Evolutionary conservation across 1,139 yeast species (phyloP).

Genomic region (Blastobotrys petasosporus): DNA sequence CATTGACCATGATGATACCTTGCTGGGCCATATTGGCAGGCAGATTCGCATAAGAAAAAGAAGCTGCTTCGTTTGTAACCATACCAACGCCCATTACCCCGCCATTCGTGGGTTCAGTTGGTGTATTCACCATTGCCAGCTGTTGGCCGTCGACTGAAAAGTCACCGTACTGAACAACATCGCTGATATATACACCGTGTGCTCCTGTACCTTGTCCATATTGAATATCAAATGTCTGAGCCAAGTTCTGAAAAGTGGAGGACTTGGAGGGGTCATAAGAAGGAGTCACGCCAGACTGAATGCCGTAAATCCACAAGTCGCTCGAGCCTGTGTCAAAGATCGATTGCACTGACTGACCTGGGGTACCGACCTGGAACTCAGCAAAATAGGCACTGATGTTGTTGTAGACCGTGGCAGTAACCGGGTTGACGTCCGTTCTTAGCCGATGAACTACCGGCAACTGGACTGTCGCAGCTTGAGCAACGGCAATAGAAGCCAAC

Average conservation of each 20-base stretch:
- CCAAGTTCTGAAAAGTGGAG: slow-evolving; percentile 11
- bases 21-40: slow-evolving; percentile 45
- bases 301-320: slow-evolving; percentile 40
- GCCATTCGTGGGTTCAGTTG: slow-evolving; percentile 8
- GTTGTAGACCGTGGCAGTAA: slow-evolving; percentile 3
- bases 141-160: slow-evolving; percentile 10
- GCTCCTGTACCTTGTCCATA: slow-evolving; percentile 27
- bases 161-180: slow-evolving; percentile 37
- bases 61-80: slow-evolving; percentile 11
- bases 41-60: slow-evolving; percentile 32
- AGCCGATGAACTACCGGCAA: too few relatives aligned
- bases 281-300: slow-evolving; percentile 4
- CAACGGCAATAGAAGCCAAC: too few relatives aligned
- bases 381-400: slow-evolving; percentile 35
- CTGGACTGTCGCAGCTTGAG: too few relatives aligned
- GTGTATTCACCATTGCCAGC: slow-evolving; percentile 11
- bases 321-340: slow-evolving; percentile 46
- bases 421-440: not conserved
- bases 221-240: slow-evolving; percentile 19
- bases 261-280: slow-evolving; percentile 11
- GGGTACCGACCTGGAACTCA: slow-evolving; percentile 48
- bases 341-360: slow-evolving; percentile 44
- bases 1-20: slow-evolving; percentile 42
- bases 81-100: slow-evolving; percentile 15
- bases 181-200: slow-evolving; percentile 47